Conservation (phyloP, 257 asterid species). For the Forsythia viridissima region DNA sequence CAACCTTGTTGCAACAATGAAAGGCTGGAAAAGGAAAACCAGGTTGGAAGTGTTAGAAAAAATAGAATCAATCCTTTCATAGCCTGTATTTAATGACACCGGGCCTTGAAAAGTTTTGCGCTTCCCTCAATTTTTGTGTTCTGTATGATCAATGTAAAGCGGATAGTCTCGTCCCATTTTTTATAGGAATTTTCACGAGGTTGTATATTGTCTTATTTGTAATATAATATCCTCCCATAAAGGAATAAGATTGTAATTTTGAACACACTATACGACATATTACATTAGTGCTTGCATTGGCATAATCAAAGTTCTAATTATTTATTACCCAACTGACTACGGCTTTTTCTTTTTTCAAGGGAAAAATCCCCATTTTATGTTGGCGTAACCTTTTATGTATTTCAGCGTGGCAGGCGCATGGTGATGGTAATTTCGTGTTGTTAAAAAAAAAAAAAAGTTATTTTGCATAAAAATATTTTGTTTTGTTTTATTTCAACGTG, state of each 20-base stretch:
- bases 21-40: conserved; percentile 92
- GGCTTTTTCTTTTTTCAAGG: neutral
- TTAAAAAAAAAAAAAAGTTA: too few relatives aligned
- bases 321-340: neutral
- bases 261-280: neutral
- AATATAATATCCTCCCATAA: conserved; percentile 15
- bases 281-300: neutral
- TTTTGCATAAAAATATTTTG: too few relatives aligned
- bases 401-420: too few relatives aligned
- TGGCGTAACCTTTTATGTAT: too few relatives aligned
- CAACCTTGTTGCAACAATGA: conserved; percentile 92
- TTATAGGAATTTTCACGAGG: conserved; percentile 12
- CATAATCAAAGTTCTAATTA: neutral
- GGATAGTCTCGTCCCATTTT: conserved; percentile 7
- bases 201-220: conserved; percentile 29
- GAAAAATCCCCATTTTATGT: neutral
- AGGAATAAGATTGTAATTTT: conserved; percentile 12
- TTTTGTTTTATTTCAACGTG: too few relatives aligned
- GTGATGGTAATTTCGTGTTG: too few relatives aligned
- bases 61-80: conserved; percentile 50
- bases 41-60: conserved; percentile 87
- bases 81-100: neutral
- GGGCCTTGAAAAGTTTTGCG: conserved; percentile 8
- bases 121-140: neutral
- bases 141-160: conserved; percentile 38